Base-by-base conservation (phyloP, 2,329 filamentous ascomycete genomes). In the Dissoconium aciculare region DNA sequence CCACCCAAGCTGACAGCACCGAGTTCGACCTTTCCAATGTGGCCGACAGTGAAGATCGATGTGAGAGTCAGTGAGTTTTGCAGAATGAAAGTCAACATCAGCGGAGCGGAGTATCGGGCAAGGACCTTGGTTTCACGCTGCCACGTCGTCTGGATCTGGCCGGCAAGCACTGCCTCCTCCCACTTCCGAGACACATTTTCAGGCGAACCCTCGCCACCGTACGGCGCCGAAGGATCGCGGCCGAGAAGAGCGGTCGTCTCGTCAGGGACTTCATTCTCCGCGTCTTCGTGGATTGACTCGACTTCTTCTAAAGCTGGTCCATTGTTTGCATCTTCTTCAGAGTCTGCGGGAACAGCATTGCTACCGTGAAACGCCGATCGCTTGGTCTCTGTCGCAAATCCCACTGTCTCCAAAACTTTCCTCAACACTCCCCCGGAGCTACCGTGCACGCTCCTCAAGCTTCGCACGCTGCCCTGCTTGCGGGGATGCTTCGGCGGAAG, bases 111-210 rank as follows among this genome's bases (percentile, higher is more conserved):
- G 27, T 56, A 58, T 38, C 16, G 67, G 11, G 33, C 60, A 24
- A 95, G 66, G 1, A 84, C 84, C 59, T 85, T 84, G 25, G 78
- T 66, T 62, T 95, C 87, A 39, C 85, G 73, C 54, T 79, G 76
- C 84, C 85, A 95, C 4, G 83, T 91, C 4, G 85, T 94, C 31
- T 77, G 75, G 41, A 95, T 85, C 49, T 74, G 69, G 8, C 84
- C 83, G 0, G 78, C 70, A 1, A 72, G 68, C 8, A 94, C 79
- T 0, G 85, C 87, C 38, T 84, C 78, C 39, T 87, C 77, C 83
- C 83, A 92, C 49, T 81, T 77, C 45, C 73, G 67, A 43, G 78
- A 71, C 30, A 85, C 62, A 30, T 68, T 63, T 27, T 72, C 69
- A 4, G 64, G 58, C 4, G 58, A 62, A 33, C 61, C 61, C 23